Percentiles rank a stretch among this genome's conserved stretches.
Evolutionary conservation across 257 asterid species (phyloP).

Genomic region (Nicotiana attenuata): DNA sequence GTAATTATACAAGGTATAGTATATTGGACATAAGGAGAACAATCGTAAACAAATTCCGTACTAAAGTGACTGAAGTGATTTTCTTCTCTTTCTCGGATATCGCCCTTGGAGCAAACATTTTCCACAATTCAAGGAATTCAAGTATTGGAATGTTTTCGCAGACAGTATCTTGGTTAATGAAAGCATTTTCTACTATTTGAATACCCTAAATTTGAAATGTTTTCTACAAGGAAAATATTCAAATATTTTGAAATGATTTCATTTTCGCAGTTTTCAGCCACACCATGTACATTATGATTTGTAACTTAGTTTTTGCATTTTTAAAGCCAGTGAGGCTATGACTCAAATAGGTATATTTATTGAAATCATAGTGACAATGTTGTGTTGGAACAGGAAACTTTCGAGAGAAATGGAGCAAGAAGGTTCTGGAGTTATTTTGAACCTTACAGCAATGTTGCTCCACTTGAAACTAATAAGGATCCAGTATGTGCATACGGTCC

Average conservation of each 20-base stretch:
- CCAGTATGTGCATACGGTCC: constrained; percentile 35
- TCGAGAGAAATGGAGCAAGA: constrained; percentile 66
- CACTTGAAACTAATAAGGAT: constrained; percentile 41
- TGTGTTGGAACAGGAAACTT: constrained; percentile 49
- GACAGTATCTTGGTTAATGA: neutral
- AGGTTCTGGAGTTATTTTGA: constrained; percentile 90
- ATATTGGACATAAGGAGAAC: neutral
- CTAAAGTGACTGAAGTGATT: neutral
- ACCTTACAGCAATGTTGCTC: constrained; percentile 36
- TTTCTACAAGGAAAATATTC: neutral
- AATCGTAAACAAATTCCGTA: neutral
- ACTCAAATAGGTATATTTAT: neutral
- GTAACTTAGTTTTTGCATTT: neutral
- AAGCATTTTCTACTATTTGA: neutral
- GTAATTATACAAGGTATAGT: neutral
- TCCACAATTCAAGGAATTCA: neutral
- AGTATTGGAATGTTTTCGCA: neutral
- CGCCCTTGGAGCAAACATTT: neutral
- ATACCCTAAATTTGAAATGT: neutral
- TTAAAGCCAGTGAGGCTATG: neutral
- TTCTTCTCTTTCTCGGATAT: neutral
- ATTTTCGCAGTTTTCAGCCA: neutral
- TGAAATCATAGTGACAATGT: neutral
- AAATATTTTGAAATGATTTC: neutral
- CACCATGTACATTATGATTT: neutral